Evolutionary conservation across 192 early-diverging fungal genomes (phyloP).

Genomic region (Coemansia aciculifera): DNA sequence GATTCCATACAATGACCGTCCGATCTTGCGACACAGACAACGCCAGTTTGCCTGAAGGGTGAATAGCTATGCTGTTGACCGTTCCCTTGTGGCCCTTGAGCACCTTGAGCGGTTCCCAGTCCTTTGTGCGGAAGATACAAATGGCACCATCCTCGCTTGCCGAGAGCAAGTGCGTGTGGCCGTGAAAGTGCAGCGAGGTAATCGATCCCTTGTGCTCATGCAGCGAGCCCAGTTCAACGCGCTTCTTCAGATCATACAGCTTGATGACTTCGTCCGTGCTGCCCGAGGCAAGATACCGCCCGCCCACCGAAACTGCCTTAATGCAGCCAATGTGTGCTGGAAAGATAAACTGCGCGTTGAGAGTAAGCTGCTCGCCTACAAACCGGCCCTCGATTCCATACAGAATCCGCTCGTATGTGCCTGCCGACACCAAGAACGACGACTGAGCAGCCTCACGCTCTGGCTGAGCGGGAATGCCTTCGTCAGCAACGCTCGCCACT

Average conservation of each 20-base stretch:
- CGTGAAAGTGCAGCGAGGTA: slow-evolving; percentile 80
- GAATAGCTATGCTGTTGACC: slow-evolving; percentile 81
- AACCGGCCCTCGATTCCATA: slow-evolving; percentile 80
- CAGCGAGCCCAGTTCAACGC: slow-evolving; percentile 88
- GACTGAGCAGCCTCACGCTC: slow-evolving; percentile 26
- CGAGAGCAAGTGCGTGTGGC: slow-evolving; percentile 81
- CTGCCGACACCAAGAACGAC: slow-evolving; percentile 57
- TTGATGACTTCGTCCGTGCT: slow-evolving; percentile 95
- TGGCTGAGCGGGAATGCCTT: slow-evolving; percentile 8
- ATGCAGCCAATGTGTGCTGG: slow-evolving; percentile 95
- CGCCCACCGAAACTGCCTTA: slow-evolving; percentile 77
- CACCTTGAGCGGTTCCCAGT: slow-evolving; percentile 94
- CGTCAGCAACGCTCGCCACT: background rate
- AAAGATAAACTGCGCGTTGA: slow-evolving; percentile 84
- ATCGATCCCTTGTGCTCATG: slow-evolving; percentile 92
- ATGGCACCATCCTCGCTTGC: slow-evolving; percentile 88
- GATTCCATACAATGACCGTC: slow-evolving; percentile 73
- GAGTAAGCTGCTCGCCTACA: slow-evolving; percentile 28
- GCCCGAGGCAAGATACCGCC: slow-evolving; percentile 86
- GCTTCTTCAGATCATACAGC: slow-evolving; percentile 84
- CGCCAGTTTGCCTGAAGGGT: slow-evolving; percentile 94
- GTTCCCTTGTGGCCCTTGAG: slow-evolving; percentile 74
- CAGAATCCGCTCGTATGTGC: slow-evolving; percentile 96
- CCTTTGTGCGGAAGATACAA: slow-evolving; percentile 87
- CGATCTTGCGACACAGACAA: slow-evolving; percentile 77